Percentiles rank a stretch among this genome's conserved stretches.
Evolutionary conservation across 495 filamentous ascomycete genomes (phyloP).

Genomic region (Aspergillus mulundensis): DNA sequence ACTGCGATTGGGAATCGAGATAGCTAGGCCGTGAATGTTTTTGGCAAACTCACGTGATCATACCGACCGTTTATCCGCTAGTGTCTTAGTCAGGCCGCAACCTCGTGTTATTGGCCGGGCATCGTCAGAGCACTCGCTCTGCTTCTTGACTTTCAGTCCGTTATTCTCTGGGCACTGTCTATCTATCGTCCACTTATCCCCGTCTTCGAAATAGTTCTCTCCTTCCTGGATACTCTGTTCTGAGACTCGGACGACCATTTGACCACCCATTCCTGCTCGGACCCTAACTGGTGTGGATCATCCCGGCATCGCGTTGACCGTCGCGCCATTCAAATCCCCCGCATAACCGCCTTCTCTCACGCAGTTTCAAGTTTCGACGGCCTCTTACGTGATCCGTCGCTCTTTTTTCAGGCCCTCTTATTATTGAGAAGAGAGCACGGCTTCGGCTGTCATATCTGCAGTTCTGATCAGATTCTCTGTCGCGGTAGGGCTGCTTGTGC

Average conservation of each 20-base stretch:
- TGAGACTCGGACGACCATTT: constrained; percentile 4
- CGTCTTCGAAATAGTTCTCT: neutral
- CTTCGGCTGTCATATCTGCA: neutral
- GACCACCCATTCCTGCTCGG: constrained; percentile 24
- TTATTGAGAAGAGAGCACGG: neutral
- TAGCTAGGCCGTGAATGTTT: neutral
- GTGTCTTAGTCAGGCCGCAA: constrained; percentile 1
- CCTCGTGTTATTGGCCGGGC: neutral
- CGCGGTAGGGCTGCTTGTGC: constrained; percentile 12
- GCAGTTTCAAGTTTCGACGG: constrained; percentile 9
- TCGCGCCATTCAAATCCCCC: constrained; percentile 36
- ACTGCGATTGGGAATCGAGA: too few species aligned
- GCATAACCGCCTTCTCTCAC: constrained; percentile 31
- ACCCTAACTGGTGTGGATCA: constrained; percentile 32
- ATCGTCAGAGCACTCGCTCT: neutral
- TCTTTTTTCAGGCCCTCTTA: constrained; percentile 10
- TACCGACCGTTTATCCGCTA: constrained; percentile 11
- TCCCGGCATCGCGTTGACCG: constrained; percentile 35
- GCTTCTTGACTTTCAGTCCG: neutral
- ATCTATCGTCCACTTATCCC: neutral
- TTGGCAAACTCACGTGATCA: constrained; percentile 10
- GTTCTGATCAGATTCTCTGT: neutral
- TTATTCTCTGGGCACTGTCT: neutral
- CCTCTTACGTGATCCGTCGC: constrained; percentile 21
- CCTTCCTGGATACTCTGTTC: neutral